Conservation (phyloP, 1,139 yeast genomes). For the Pneumocystis wakefieldiae region DNA sequence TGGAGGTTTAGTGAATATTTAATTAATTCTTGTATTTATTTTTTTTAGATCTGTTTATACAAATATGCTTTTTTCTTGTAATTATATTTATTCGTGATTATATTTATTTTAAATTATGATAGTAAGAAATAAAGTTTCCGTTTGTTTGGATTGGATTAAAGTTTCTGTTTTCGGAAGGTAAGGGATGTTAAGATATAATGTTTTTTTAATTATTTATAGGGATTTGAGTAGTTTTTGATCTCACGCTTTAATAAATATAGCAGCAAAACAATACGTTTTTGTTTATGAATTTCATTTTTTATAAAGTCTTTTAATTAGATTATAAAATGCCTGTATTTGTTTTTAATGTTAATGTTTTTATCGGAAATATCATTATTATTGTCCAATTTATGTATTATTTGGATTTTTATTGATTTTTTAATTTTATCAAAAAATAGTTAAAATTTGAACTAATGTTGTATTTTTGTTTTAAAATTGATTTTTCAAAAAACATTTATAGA, state of each 20-base stretch:
- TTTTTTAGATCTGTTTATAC: not conserved
- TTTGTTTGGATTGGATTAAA: not conserved
- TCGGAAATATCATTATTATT: not conserved
- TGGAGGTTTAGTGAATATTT: constrained; percentile 54
- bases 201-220: not conserved
- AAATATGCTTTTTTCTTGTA: not conserved
- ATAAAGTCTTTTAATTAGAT: not conserved
- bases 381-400: too few relatives aligned
- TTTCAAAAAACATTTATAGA: too few relatives aligned
- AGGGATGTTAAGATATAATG: not conserved
- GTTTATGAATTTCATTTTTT: not conserved
- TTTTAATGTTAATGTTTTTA: not conserved
- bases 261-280: not conserved
- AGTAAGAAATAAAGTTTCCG: not conserved
- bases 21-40: not conserved
- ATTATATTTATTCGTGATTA: not conserved
- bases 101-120: not conserved
- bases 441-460: too few relatives aligned
- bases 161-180: not conserved
- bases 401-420: too few relatives aligned
- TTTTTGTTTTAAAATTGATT: not conserved
- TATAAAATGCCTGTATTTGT: not conserved
- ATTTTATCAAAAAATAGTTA: not conserved
- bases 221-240: not conserved
- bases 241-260: not conserved